A percentile compares a stretch with the other conserved stretches of the same genome.
phyloP scores from a whole-genome alignment of 495 filamentous ascomycete genomes.

The Tetracladium setigerum region DNA sequence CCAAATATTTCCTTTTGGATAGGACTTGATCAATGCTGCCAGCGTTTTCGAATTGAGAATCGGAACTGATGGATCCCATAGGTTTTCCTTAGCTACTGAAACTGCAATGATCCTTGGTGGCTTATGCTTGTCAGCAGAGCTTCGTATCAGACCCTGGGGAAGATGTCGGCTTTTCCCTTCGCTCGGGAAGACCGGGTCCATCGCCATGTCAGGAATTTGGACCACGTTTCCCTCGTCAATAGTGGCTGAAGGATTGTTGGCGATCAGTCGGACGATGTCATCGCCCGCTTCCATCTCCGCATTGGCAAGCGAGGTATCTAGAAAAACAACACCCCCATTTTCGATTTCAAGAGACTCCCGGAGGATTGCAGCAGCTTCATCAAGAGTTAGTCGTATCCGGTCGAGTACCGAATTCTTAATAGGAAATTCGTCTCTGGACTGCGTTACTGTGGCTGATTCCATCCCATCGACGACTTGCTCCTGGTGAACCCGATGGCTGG shows the following conservation, averaged over 20 bases:
- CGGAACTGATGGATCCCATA: background rate
- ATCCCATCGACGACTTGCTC: too few relatives aligned
- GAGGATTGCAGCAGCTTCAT: constrained; percentile 16
- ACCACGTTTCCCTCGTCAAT: too few relatives aligned
- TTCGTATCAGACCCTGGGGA: background rate
- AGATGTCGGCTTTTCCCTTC: background rate
- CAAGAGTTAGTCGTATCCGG: constrained; percentile 8
- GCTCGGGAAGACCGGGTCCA: too few relatives aligned
- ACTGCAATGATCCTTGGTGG: constrained; percentile 14
- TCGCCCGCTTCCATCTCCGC: background rate
- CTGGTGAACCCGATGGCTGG: too few relatives aligned
- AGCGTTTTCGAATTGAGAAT: constrained; percentile 10
- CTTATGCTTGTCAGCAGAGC: constrained; percentile 10
- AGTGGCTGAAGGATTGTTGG: too few relatives aligned
- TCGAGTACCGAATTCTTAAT: constrained; percentile 8
- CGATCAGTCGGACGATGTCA: too few relatives aligned
- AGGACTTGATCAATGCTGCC: constrained; percentile 5
- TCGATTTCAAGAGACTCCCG: constrained; percentile 15
- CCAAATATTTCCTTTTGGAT: constrained; percentile 15
- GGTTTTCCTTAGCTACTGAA: background rate
- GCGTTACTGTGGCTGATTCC: too few relatives aligned
- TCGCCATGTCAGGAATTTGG: too few relatives aligned
- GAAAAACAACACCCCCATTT: constrained; percentile 13
- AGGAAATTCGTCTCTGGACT: too few relatives aligned
- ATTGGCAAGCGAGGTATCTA: constrained; percentile 12